A percentile compares a stretch with the other conserved stretches of the same genome.
Evolutionary conservation across 257 asterid species (phyloP).

Genomic region (Nicotiana noctiflora): DNA sequence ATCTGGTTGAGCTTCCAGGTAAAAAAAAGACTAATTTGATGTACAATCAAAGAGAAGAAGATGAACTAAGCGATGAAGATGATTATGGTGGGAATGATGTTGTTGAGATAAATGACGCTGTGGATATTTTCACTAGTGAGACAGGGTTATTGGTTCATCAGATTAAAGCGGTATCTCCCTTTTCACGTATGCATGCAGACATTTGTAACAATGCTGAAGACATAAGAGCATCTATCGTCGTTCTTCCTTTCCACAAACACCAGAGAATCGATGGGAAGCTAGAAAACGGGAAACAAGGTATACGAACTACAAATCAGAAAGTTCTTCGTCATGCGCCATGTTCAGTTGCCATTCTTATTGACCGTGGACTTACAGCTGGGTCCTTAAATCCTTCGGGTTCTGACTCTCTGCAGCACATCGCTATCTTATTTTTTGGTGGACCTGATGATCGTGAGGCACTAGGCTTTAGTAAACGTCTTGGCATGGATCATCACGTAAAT

Average conservation of each 20-base stretch:
- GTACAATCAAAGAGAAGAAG: slow-evolving; percentile 81
- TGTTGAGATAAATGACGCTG: slow-evolving; percentile 86
- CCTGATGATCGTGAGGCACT: slow-evolving; percentile 95
- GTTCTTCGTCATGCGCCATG: slow-evolving; percentile 76
- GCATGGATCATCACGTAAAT: slow-evolving; percentile 77
- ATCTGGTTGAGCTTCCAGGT: slow-evolving; percentile 86
- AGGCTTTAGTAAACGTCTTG: slow-evolving; percentile 85
- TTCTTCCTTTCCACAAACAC: slow-evolving; percentile 92
- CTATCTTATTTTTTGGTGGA: slow-evolving; percentile 84
- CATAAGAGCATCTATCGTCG: slow-evolving; percentile 60
- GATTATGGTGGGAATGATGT: slow-evolving; percentile 94
- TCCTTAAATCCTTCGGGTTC: slow-evolving; percentile 29
- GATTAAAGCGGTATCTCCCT: slow-evolving; percentile 65
- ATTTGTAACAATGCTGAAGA: slow-evolving; percentile 67
- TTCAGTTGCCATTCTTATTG: slow-evolving; percentile 79
- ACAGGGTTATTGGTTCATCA: slow-evolving; percentile 69
- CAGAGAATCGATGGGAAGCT: slow-evolving; percentile 94
- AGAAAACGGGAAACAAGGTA: slow-evolving; percentile 83
- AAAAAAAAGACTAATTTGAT: slow-evolving; percentile 50
- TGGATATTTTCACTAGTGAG: slow-evolving; percentile 67
- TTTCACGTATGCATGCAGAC: slow-evolving; percentile 54
- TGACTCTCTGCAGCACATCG: slow-evolving; percentile 71
- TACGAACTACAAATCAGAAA: slow-evolving; percentile 76
- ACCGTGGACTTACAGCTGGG: slow-evolving; percentile 79
- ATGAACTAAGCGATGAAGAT: slow-evolving; percentile 84